phyloP scores from a whole-genome alignment of 2,329 filamentous ascomycete species.

The Akanthomyces muscarius region DNA sequence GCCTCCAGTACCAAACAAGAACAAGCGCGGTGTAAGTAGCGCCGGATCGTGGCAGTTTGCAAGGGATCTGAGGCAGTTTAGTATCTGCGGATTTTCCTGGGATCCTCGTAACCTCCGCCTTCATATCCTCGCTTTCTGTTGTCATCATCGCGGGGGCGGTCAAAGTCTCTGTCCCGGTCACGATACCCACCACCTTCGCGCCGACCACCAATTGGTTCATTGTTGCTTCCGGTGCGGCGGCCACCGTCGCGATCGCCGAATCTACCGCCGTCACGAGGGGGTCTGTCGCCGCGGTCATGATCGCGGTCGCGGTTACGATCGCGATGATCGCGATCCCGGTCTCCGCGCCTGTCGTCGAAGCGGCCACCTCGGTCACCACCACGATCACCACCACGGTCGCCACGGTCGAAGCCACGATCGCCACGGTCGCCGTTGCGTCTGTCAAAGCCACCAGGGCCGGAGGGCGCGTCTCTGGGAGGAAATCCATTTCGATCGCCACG shows the following conservation, averaged over 20 bases:
- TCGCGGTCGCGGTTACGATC: conserved; percentile 22
- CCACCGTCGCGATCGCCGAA: conserved; percentile 40
- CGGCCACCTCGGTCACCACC: conserved; percentile 37
- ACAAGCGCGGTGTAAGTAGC: background rate
- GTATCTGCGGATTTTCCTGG: conserved; percentile 62
- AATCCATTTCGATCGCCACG: conserved; percentile 44
- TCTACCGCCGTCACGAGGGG: conserved; percentile 40
- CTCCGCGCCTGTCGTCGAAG: conserved; percentile 42
- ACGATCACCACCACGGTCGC: conserved; percentile 41
- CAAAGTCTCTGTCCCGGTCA: conserved; percentile 44
- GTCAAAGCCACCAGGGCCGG: conserved; percentile 50
- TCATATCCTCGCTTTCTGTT: conserved; percentile 69
- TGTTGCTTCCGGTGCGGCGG: conserved; percentile 69
- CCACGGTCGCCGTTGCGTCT: conserved; percentile 43
- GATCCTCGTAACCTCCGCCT: conserved; percentile 76
- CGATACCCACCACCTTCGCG: conserved; percentile 57
- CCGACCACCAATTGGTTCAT: conserved; percentile 74
- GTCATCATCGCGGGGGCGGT: conserved; percentile 55
- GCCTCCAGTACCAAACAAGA: background rate
- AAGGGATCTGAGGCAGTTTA: conserved; percentile 31
- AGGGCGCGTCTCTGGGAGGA: conserved; percentile 56
- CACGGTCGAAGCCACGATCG: conserved; percentile 41
- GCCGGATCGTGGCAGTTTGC: background rate
- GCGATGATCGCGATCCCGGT: conserved; percentile 41
- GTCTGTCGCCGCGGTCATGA: conserved; percentile 23